Base-by-base conservation (phyloP, 441 rosid genomes). In the Melastoma candidum region DNA sequence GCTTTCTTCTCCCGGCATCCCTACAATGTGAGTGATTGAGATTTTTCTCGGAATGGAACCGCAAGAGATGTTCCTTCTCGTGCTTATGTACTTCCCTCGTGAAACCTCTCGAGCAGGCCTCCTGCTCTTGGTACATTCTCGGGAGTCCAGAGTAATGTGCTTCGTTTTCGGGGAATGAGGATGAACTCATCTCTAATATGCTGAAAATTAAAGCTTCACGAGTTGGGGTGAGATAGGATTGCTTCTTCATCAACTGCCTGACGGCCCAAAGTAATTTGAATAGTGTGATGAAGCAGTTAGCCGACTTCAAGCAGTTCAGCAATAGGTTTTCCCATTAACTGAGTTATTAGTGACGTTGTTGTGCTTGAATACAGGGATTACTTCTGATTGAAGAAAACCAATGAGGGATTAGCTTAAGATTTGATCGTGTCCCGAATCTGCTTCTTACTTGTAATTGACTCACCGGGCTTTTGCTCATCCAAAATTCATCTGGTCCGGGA, bases 11-110 rank as follows among this genome's bases (percentile, higher is more conserved):
- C 74, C 73, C 84, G 27, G 90, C 95, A 58, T 92, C 98, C 73
- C 98, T 79, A 54, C 41, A 27, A 61, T 84, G 94, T 48, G 88
- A 75, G 51, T 77, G 92, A 61, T 92, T 95, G 10, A 92, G 78
- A 59, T 88, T 85, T 67, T 77, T 88, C 66, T 92, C 98, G 56
- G 59, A 49, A 41, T 60, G 60, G 26, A 74, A 74, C 60, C 82
- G 76, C 49, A 80, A 67, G 44, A 53, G 71, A 4, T 45, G 64
- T 62, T 63, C 71, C 65, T 70, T 72, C 27, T 9, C 22, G 48
- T 51, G 57, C 74, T 47, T 74, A 69, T 57, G 69, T 44, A 59
- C 78, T 67, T 56, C 68, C 68, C 54, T 65, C 81, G 1, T 6
- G 43, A 51, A 63, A 73, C 48, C 53, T 83, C 12, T 63, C 73